phyloP scores from a whole-genome alignment of 352 stramenopile genomes.

The Peronospora destructor region DNA sequence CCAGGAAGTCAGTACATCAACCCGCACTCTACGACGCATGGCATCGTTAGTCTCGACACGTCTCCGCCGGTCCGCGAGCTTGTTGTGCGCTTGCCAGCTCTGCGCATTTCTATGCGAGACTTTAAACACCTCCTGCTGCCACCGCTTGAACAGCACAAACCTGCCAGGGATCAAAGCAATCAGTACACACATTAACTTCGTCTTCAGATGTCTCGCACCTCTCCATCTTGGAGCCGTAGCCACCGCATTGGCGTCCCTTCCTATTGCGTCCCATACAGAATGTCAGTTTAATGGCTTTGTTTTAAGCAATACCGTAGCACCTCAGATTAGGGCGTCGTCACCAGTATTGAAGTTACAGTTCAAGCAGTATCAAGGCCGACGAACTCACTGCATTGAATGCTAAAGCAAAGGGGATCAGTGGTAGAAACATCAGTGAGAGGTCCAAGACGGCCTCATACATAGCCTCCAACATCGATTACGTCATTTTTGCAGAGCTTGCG shows the following conservation, averaged over 20 bases:
- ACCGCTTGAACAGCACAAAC: slow-evolving; percentile 53
- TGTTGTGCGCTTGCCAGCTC: slow-evolving; percentile 43
- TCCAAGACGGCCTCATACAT: too few relatives aligned
- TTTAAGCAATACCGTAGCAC: too few relatives aligned
- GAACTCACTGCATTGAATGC: too few relatives aligned
- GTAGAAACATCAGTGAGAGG: too few relatives aligned
- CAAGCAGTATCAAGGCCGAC: too few relatives aligned
- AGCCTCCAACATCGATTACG: slow-evolving; percentile 58
- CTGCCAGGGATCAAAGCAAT: slow-evolving; percentile 17
- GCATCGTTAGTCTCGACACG: slow-evolving; percentile 33
- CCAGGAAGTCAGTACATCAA: slow-evolving; percentile 61
- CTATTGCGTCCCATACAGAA: slow-evolving; percentile 52
- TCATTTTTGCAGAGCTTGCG: slow-evolving; percentile 48
- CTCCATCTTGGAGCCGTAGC: slow-evolving; percentile 70
- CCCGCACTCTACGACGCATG: slow-evolving; percentile 56
- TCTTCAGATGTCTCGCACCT: slow-evolving; percentile 19
- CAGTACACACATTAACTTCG: neutral
- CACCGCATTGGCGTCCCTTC: slow-evolving; percentile 66
- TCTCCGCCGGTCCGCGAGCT: slow-evolving; percentile 33
- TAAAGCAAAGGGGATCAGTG: too few relatives aligned
- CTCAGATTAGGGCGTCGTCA: too few relatives aligned
- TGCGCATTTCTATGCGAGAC: slow-evolving; percentile 36
- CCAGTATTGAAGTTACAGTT: too few relatives aligned
- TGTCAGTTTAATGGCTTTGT: slow-evolving; percentile 29
- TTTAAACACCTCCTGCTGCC: slow-evolving; percentile 57